Conservation (phyloP, 2,329 filamentous ascomycete species). For the Teratosphaeria destructans region DNA sequence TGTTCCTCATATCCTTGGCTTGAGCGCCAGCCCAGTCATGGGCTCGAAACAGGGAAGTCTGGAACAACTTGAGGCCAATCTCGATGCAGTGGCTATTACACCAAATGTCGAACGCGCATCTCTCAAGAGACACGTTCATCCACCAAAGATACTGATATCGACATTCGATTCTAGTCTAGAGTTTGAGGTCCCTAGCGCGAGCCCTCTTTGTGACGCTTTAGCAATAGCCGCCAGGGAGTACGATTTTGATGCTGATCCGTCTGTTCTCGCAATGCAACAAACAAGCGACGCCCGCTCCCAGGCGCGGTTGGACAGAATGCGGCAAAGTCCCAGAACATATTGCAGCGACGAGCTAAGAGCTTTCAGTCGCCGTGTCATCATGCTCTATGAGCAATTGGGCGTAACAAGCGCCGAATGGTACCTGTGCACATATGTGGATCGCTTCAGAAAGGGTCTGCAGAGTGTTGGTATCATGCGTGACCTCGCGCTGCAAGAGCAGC, state of each 20-base stretch:
- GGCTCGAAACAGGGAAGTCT: constrained; percentile 47
- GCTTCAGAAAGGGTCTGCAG: constrained; percentile 16
- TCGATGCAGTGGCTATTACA: constrained; percentile 59
- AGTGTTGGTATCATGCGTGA: constrained; percentile 16
- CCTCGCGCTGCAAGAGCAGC: constrained; percentile 24
- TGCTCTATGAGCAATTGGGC: constrained; percentile 30
- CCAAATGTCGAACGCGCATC: constrained; percentile 61
- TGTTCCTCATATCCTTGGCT: constrained; percentile 60
- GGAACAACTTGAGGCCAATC: constrained; percentile 53
- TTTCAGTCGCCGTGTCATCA: constrained; percentile 24
- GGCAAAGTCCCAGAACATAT: constrained; percentile 27
- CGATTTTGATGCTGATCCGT: constrained; percentile 31
- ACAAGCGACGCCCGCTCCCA: constrained; percentile 17
- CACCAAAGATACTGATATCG: constrained; percentile 45
- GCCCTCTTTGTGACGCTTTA: constrained; percentile 8
- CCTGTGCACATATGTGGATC: constrained; percentile 26
- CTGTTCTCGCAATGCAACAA: constrained; percentile 24
- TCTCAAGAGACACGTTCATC: constrained; percentile 56
- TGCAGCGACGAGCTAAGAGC: constrained; percentile 29
- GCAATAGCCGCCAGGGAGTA: constrained; percentile 5
- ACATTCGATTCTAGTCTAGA: constrained; percentile 13
- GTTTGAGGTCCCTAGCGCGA: constrained; percentile 3
- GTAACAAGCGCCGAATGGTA: constrained; percentile 29
- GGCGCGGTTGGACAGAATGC: constrained; percentile 17
- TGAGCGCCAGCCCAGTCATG: constrained; percentile 71